Percentiles rank a stretch among this genome's conserved stretches.
These are phyloP conservation scores for Fimicolochytrium jonesii DNA, from an alignment of 192 early-diverging fungal genomes.

Conservation along the genomic window DNA sequence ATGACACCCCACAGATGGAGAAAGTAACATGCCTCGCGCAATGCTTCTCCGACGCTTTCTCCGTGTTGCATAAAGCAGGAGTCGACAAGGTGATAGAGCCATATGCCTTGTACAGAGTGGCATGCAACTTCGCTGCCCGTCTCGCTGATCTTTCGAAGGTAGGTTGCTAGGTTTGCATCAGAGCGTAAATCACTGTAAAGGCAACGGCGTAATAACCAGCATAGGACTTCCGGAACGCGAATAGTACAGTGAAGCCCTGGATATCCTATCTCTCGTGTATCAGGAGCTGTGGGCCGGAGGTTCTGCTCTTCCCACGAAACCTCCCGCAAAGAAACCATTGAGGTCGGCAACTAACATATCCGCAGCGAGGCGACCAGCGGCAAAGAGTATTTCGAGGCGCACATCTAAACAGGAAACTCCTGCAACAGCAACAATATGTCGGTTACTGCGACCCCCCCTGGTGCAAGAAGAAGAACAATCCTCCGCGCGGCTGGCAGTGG, in stretches of 20 bases:
- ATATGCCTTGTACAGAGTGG: constrained; percentile 3
- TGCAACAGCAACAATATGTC: no score
- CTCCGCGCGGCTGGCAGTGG: no score
- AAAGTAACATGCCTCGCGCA: background rate
- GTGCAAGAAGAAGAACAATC: no score
- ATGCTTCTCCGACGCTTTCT: background rate
- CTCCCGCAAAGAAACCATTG: no score
- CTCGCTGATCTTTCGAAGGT: constrained; percentile 4
- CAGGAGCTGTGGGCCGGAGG: background rate
- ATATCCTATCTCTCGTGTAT: constrained; percentile 1
- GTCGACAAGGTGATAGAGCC: background rate
- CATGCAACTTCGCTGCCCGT: constrained; percentile 13
- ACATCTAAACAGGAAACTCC: no score
- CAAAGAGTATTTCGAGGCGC: no score
- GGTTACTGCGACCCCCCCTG: no score
- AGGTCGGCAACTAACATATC: no score
- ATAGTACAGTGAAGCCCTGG: background rate
- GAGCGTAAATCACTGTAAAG: background rate
- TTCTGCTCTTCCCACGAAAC: no score
- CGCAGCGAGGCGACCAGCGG: no score
- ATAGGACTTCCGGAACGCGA: background rate
- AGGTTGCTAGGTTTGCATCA: background rate
- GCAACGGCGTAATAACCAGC: no score
- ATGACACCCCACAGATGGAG: background rate
- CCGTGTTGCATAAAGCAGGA: background rate